Evolutionary conservation across 2,329 filamentous ascomycete genomes (phyloP).

Genomic region (Calonectria leucothoes): DNA sequence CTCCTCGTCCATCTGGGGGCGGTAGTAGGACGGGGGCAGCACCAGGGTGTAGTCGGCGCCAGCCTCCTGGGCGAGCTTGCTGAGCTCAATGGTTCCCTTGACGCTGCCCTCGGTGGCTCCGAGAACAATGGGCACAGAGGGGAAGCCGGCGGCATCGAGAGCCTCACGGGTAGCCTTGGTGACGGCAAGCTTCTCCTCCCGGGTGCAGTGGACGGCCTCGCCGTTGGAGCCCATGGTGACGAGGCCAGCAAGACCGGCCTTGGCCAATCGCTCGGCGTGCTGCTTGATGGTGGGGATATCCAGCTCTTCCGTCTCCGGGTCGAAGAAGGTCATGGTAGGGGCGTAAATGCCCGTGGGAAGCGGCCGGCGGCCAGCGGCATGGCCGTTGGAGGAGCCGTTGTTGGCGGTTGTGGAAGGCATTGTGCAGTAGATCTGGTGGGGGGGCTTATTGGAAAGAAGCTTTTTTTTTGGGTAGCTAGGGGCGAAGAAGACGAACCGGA

Average conservation of each 20-base stretch:
- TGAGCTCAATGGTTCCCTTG: constrained; percentile 81
- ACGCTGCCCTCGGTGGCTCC: constrained; percentile 87
- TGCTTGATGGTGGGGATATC: constrained; percentile 83
- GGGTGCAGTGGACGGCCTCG: constrained; percentile 86
- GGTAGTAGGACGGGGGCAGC: constrained; percentile 87
- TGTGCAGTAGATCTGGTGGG: constrained; percentile 24
- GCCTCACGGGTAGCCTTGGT: constrained; percentile 84
- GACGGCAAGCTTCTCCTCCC: constrained; percentile 80
- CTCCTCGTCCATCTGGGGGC: constrained; percentile 78
- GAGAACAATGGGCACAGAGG: constrained; percentile 81
- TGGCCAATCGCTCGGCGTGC: constrained; percentile 82
- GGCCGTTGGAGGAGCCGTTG: constrained; percentile 36
- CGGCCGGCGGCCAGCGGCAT: constrained; percentile 57
- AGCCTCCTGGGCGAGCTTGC: constrained; percentile 72
- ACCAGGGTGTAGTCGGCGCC: constrained; percentile 86
- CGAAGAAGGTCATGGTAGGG: constrained; percentile 92
- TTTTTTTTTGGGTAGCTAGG: background rate
- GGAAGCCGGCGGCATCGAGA: constrained; percentile 83
- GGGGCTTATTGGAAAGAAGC: background rate
- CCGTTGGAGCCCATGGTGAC: constrained; percentile 93
- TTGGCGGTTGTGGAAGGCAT: constrained; percentile 40
- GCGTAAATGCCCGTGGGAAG: constrained; percentile 88
- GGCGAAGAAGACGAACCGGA: background rate
- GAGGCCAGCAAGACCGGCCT: constrained; percentile 82
- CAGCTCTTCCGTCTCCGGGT: constrained; percentile 84